Conservation (phyloP, 345 rosid genomes). For the Citropsis articulata region DNA sequence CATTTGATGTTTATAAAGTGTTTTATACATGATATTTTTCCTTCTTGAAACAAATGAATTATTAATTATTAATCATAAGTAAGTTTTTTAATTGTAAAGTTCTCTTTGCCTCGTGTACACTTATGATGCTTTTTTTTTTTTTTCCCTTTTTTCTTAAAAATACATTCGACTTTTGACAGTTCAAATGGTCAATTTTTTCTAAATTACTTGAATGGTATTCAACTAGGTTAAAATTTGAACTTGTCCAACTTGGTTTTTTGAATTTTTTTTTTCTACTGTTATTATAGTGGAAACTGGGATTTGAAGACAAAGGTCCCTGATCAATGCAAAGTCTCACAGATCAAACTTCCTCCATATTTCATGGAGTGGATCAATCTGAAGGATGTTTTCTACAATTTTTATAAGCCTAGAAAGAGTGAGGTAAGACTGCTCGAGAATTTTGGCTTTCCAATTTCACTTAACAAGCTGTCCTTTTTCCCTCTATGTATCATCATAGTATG, state of each 20-base stretch:
- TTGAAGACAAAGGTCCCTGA: slow-evolving; percentile 83
- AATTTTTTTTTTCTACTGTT: slow-evolving; percentile 19
- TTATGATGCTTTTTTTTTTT: not conserved
- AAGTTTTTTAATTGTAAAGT: not conserved
- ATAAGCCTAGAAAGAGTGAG: slow-evolving; percentile 40
- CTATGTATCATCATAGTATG: not conserved
- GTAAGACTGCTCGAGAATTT: slow-evolving; percentile 28
- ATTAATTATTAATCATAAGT: not conserved
- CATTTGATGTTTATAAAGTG: not conserved
- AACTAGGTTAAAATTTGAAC: not conserved
- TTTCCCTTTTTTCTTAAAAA: not conserved
- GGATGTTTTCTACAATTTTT: slow-evolving; percentile 78
- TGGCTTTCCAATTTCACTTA: not conserved
- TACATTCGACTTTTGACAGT: not conserved
- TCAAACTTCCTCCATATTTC: slow-evolving; percentile 75
- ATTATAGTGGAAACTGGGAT: slow-evolving; percentile 91
- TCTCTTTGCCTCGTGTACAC: not conserved
- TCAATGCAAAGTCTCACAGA: slow-evolving; percentile 66
- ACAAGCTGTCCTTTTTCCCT: not conserved
- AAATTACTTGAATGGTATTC: not conserved
- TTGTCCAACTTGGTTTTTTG: slow-evolving; percentile 16
- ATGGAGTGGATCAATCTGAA: slow-evolving; percentile 93
- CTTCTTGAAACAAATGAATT: not conserved
- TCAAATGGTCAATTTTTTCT: not conserved
- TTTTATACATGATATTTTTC: not conserved